Evolutionary conservation across 2,329 filamentous ascomycete genomes (phyloP), one percentile per base, ranked within the genome.

Genomic region (Allantophomopsis lycopodina): DNA sequence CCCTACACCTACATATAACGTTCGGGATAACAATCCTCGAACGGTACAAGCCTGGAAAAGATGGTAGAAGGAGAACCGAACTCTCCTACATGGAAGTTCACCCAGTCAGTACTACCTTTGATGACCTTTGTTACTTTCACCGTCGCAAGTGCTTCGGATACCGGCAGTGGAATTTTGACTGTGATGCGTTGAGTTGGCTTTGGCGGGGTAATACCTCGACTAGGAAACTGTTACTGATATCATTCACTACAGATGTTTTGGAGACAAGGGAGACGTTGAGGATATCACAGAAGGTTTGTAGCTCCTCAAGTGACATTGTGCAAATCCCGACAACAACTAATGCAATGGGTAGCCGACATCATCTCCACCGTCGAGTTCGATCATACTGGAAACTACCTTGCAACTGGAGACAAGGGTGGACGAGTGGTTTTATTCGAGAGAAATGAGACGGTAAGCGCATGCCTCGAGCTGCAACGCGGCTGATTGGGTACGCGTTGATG

Each of bases 41-140:
- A 28, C 23, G 23, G 23, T 28, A 28, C 23, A 34, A 47, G 55
- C 44, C 47, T 43, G 51, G 52, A 59, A 66, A 89, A 81, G 70
- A 95, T 96, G 88, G 88, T 91, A 71, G 88, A 95, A 76, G 83
- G 81, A 70, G 87, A 94, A 69, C 74, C 83, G 67, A 86, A 78
- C 73, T 81, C 85, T 68, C 88, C 88, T 60, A 96, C 88, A 67
- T 96, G 89, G 89, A 96, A 96, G 74, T 96, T 96, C 69, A 96
- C 89, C 64, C 89, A 96, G 88, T 58, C 28, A 55, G 56, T 57
- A 45, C 35, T 37, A 15, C 32, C 35, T 41, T 35, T 21, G 23
- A 20, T 28, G 23, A 28, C 10, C 23, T 12, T 4, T 28, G 7
- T 28, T 5, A 28, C 23, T 28, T 10, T 28, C 23, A 28, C 23